phyloP scores from a whole-genome alignment of 495 filamentous ascomycete species.

The Trichoderma orchidacearum region DNA sequence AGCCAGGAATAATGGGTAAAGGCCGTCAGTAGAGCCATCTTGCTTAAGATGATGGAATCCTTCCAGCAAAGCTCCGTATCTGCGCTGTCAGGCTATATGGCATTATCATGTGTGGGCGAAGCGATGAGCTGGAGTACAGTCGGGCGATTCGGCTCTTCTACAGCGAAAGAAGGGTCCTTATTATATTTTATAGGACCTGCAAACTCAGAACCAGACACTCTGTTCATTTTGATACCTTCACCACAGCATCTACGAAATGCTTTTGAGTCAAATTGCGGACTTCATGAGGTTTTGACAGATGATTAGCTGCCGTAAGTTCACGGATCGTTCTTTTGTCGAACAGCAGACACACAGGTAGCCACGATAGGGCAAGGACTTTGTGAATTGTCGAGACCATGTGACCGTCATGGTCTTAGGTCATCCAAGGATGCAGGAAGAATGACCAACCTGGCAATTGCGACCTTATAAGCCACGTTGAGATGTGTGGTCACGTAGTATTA shows the following conservation, averaged over 20 bases:
- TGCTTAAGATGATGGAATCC: not conserved
- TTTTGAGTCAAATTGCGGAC: not conserved
- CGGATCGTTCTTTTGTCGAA: not conserved
- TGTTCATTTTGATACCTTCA: not conserved
- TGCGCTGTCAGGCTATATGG: not conserved
- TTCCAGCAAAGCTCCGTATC: not conserved
- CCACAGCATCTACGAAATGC: not conserved
- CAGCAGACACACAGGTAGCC: not conserved
- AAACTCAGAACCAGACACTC: not conserved
- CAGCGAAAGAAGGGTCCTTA: not conserved
- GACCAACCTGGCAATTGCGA: not conserved
- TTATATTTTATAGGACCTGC: not conserved
- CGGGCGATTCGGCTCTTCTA: not conserved
- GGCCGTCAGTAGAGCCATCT: not conserved
- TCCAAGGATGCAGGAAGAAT: not conserved
- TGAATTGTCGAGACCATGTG: not conserved
- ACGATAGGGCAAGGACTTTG: not conserved
- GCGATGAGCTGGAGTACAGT: not conserved
- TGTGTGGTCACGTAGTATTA: not conserved
- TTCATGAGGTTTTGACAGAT: not conserved
- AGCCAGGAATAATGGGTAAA: no score
- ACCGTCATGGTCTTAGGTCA: not conserved
- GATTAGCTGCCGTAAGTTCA: not conserved
- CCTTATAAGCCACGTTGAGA: not conserved
- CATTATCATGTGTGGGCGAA: not conserved